Evolutionary conservation across 345 rosid genomes (phyloP), one percentile per base, ranked within the genome.

Genomic region (Arabis alpina): DNA sequence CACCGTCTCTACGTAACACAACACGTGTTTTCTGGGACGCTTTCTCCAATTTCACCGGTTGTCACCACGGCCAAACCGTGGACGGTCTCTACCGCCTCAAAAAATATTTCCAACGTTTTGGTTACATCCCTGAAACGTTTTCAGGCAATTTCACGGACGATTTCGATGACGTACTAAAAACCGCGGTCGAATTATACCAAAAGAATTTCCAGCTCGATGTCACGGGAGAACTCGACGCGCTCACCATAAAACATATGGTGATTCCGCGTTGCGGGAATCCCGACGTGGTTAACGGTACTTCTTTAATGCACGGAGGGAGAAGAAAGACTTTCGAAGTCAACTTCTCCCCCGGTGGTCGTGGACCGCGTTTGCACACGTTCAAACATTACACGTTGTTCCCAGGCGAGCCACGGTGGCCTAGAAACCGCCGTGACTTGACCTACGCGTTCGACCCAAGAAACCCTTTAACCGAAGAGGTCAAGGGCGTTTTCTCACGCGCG

Each of bases 201-300:
- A 77, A 16, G 42, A 89, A 91, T 73, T 93, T 93, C 79, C 81
- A 82, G 69, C 87, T 93, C 30, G 61, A 86, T 11, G 78, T 78
- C 41, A 87, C 99, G 5, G 99, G 99, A 1, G 66, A 82, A 19
- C 95, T 93, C 42, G 99, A 93, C 14, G 64, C 70, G 2, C 59
- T 72, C 6, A 93, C 99, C 8, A 45, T 93, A 0, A 66, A 74
- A 54, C 88, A 82, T 54, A 79, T 93, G 66, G 73, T 83, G n/a
- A 79, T 73, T 24, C 97, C 99, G 0, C 80, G 97, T 52, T 93
- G 99, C 48, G 97, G 99, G 4, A 89, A 89, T 70, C 88, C 99
- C 2, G 99, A 93, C 37, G 72, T 93, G 11, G 80, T 93, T 75
- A 93, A 93, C 80, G 97, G 99, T 2, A 71, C 96, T 0, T 82